Percentiles rank a stretch among this genome's conserved stretches.
These are phyloP conservation scores for Chlorella sp. DNA, from an alignment of 139 green algal species.

Conservation along the genomic window DNA sequence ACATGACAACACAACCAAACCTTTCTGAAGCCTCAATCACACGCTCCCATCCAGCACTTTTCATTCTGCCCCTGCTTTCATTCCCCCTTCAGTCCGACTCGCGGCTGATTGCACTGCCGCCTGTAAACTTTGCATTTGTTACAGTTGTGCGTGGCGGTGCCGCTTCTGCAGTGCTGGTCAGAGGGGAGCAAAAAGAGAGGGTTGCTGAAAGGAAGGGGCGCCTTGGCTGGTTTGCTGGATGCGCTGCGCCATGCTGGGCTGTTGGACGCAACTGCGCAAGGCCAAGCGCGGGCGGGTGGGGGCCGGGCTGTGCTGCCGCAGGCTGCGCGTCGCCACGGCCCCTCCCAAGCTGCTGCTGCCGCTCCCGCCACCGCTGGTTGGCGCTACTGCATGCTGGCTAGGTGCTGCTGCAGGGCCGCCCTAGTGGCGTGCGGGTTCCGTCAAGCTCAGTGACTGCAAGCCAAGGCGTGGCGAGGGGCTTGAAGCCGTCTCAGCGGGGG, in stretches of 20 bases:
- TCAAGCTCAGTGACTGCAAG: too few species aligned
- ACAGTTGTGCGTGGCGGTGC: not conserved
- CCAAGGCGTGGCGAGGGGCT: too few species aligned
- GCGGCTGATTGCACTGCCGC: not conserved
- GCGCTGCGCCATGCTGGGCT: too few species aligned
- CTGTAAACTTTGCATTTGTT: not conserved
- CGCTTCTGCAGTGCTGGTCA: not conserved
- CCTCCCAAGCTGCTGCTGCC: slow-evolving; percentile 4
- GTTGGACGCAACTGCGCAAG: too few species aligned
- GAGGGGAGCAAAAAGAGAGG: not conserved
- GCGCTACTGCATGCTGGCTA: too few species aligned
- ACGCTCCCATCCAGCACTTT: too few species aligned
- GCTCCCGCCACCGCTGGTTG: not conserved
- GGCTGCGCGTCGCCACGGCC: not conserved
- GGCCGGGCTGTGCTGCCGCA: slow-evolving; percentile 2
- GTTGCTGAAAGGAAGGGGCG: not conserved
- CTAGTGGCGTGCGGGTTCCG: too few species aligned
- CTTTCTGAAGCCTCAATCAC: not conserved
- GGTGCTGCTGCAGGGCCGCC: too few species aligned
- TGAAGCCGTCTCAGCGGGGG: too few species aligned
- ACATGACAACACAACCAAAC: not conserved
- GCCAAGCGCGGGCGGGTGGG: not conserved
- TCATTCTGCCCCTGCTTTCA: not conserved
- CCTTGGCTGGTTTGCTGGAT: not conserved
- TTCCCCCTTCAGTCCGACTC: not conserved